These are phyloP conservation scores for Pestalotiopsis sp. DNA, from an alignment of 2,329 filamentous ascomycete genomes.

Conservation along the genomic window DNA sequence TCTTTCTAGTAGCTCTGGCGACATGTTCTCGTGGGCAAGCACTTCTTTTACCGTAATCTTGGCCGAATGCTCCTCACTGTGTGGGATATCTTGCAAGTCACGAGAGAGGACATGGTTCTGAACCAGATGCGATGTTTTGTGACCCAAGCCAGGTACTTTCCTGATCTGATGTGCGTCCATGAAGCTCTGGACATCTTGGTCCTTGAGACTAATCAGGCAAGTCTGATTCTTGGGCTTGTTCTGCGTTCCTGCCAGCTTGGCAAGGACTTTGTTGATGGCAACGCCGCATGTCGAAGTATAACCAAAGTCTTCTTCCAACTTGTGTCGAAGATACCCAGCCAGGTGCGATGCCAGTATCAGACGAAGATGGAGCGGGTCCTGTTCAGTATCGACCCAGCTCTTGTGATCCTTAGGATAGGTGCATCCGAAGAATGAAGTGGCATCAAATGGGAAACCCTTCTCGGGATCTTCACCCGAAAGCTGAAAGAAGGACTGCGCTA, in stretches of 20 bases:
- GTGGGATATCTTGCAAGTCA: constrained; percentile 35
- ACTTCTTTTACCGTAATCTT: constrained; percentile 68
- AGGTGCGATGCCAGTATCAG: constrained; percentile 82
- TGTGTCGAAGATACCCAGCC: constrained; percentile 71
- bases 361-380: constrained; percentile 54
- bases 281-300: constrained; percentile 90
- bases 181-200: constrained; percentile 63
- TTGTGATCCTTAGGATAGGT: constrained; percentile 34
- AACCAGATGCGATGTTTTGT: constrained; percentile 72
- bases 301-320: constrained; percentile 75
- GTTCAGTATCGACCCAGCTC: constrained; percentile 26
- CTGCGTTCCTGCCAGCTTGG: constrained; percentile 81
- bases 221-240: constrained; percentile 92
- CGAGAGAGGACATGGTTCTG: constrained; percentile 56
- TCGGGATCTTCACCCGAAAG: constrained; percentile 75
- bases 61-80: constrained; percentile 40
- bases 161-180: constrained; percentile 77
- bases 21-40: constrained; percentile 64
- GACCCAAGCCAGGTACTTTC: constrained; percentile 84
- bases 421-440: constrained; percentile 67
- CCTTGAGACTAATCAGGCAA: constrained; percentile 71
- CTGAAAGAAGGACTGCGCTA: constrained; percentile 77
- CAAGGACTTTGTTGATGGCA: constrained; percentile 82
- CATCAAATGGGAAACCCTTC: constrained; percentile 79
- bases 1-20: constrained; percentile 65